Evolutionary conservation across 306 rosid species (phyloP).

Genomic region (Rosa chinensis): DNA sequence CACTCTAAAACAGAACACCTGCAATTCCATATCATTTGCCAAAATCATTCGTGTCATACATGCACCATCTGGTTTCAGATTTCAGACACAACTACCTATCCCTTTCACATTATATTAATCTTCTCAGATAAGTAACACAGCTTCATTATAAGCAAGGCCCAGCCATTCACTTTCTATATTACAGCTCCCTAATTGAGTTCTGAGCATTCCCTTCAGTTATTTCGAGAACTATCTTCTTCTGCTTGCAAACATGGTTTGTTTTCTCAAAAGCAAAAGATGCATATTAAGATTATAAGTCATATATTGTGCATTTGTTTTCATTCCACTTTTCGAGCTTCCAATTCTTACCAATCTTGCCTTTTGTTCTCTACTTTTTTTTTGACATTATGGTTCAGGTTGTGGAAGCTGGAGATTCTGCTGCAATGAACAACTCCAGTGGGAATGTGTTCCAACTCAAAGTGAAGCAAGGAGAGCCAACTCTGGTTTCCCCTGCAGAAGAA

Average conservation of each 20-base stretch:
- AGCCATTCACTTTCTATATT: slow-evolving; percentile 27
- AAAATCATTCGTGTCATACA: not conserved
- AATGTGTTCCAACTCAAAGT: slow-evolving; percentile 35
- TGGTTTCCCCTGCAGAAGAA: slow-evolving; percentile 53
- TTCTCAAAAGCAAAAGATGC: not conserved
- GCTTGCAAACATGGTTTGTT: slow-evolving; percentile 23
- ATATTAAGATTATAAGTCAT: not conserved
- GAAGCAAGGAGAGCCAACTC: slow-evolving; percentile 48
- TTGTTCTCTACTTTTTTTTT: not conserved
- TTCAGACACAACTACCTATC: slow-evolving; percentile 31
- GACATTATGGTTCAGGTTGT: slow-evolving; percentile 10
- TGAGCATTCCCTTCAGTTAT: slow-evolving; percentile 1
- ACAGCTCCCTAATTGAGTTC: slow-evolving; percentile 17
- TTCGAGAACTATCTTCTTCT: not conserved
- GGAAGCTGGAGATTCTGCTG: slow-evolving; percentile 24
- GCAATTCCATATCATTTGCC: slow-evolving; percentile 2
- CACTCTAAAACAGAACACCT: slow-evolving; percentile 13
- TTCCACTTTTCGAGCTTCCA: not conserved
- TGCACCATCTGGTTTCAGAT: slow-evolving; percentile 1
- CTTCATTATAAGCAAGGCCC: not conserved
- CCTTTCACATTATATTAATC: slow-evolving; percentile 20
- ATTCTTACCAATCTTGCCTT: slow-evolving; percentile 5
- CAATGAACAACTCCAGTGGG: slow-evolving; percentile 30
- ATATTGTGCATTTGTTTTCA: not conserved
- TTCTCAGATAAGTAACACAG: slow-evolving; percentile 1